Conservation (phyloP, 768 basidiomycete genomes). For the Daedaleopsis sinensis region DNA sequence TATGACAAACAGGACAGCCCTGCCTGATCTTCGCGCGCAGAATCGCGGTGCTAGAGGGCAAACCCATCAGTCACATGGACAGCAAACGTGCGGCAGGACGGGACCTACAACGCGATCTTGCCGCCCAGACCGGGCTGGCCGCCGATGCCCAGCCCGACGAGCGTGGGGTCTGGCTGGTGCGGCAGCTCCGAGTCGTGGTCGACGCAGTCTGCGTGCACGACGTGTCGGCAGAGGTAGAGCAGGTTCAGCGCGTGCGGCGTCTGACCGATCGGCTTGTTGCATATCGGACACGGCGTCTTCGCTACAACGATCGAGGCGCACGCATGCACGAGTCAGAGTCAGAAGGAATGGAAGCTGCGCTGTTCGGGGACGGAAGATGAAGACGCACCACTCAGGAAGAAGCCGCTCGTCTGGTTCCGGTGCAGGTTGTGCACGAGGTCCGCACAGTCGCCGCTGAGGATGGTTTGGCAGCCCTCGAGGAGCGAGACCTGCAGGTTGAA, state of each 20-base stretch:
- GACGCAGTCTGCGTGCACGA: slow-evolving; percentile 81
- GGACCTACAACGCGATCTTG: slow-evolving; percentile 79
- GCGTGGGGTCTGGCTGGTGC: slow-evolving; percentile 55
- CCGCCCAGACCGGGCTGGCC: slow-evolving; percentile 54
- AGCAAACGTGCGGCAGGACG: not conserved
- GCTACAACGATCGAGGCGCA: slow-evolving; percentile 41
- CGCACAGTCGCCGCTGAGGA: slow-evolving; percentile 82
- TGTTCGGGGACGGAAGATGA: slow-evolving; percentile 28
- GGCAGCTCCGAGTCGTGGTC: slow-evolving; percentile 68
- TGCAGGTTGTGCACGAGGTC: slow-evolving; percentile 71
- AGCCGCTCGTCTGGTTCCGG: slow-evolving; percentile 77
- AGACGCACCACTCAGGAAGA: slow-evolving; percentile 72
- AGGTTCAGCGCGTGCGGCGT: slow-evolving; percentile 63
- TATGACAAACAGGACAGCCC: slow-evolving; percentile 80
- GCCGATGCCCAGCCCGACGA: slow-evolving; percentile 48
- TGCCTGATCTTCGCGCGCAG: slow-evolving; percentile 63
- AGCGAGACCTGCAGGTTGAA: slow-evolving; percentile 94
- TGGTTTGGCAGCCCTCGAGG: slow-evolving; percentile 88
- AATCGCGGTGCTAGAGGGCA: slow-evolving; percentile 60
- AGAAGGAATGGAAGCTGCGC: not conserved
- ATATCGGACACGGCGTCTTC: slow-evolving; percentile 67
- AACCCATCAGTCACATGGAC: slow-evolving; percentile 9
- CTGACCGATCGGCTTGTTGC: slow-evolving; percentile 59
- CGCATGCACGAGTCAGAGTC: not conserved
- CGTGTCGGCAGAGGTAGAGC: slow-evolving; percentile 86